Evolutionary conservation across 768 basidiomycete species (phyloP).

Genomic region (Xerocomus brunneocitrinus): DNA sequence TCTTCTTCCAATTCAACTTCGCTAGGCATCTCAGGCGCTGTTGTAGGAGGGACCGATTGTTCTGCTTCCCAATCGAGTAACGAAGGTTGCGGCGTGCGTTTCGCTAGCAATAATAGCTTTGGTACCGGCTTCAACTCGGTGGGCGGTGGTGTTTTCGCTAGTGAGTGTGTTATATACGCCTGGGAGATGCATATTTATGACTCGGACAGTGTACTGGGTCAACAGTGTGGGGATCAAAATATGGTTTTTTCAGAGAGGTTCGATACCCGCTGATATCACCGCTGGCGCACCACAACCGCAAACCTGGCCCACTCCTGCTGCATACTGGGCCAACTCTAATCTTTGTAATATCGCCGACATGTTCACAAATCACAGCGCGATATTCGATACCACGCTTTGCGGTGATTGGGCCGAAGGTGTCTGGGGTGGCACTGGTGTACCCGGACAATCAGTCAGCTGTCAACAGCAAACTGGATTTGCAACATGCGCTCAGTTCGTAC

Average conservation of each 20-base stretch:
- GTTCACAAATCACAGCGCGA: conserved; percentile 72
- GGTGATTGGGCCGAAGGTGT: conserved; percentile 86
- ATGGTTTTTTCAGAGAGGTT: conserved; percentile 75
- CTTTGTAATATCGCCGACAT: conserved; percentile 72
- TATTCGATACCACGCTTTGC: conserved; percentile 86
- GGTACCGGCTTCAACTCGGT: conserved; percentile 84
- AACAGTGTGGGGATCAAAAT: conserved; percentile 75
- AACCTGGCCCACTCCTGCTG: conserved; percentile 73
- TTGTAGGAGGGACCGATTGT: conserved; percentile 72
- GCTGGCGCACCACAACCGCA: conserved; percentile 70
- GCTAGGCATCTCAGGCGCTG: conserved; percentile 55
- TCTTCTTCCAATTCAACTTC: conserved; percentile 41
- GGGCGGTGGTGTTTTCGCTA: conserved; percentile 86
- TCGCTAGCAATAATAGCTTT: conserved; percentile 57
- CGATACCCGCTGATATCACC: conserved; percentile 73
- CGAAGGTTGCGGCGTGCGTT: conserved; percentile 78
- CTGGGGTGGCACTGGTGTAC: conserved; percentile 71
- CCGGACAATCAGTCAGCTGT: conserved; percentile 85
- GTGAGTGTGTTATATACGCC: conserved; percentile 42
- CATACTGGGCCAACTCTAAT: conserved; percentile 66
- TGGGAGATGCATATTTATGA: not conserved
- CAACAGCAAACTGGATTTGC: conserved; percentile 76
- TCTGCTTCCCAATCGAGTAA: conserved; percentile 66
- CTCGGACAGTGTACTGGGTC: conserved; percentile 13
- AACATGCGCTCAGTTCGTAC: conserved; percentile 76